phyloP scores from a whole-genome alignment of 805 yeast genomes.

The Nakazawaea ambrosiae region DNA sequence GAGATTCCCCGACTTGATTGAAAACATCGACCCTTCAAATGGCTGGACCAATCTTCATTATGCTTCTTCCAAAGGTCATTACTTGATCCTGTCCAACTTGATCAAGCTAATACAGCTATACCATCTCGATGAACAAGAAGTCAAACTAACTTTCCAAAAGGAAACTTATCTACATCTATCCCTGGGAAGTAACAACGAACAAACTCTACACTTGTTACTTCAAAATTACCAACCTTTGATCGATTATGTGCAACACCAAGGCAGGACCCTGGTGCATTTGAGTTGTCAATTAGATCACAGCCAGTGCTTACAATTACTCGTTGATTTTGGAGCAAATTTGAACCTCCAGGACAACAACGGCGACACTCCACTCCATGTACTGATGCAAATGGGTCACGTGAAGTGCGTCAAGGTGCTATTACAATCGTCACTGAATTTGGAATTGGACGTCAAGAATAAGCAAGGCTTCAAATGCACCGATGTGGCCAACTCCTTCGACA shows the following conservation, averaged over 20 bases:
- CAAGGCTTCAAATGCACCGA: conserved; percentile 65
- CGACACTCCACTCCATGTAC: conserved; percentile 79
- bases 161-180: conserved; percentile 71
- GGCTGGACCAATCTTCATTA: conserved; percentile 86
- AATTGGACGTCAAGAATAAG: conserved; percentile 40
- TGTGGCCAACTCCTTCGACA: conserved; percentile 46
- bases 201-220: conserved; percentile 65
- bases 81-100: conserved; percentile 37
- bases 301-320: conserved; percentile 45
- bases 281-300: conserved; percentile 55
- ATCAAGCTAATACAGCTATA: conserved; percentile 13
- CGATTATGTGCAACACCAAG: conserved; percentile 38
- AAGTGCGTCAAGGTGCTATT: conserved; percentile 46
- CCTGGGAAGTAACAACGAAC: conserved; percentile 55
- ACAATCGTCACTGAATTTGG: conserved; percentile 33
- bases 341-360: conserved; percentile 66
- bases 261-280: conserved; percentile 62
- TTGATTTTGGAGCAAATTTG: conserved; percentile 74
- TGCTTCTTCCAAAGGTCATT: conserved; percentile 69
- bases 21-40: conserved; percentile 57
- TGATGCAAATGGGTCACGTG: conserved; percentile 62
- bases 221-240: conserved; percentile 54
- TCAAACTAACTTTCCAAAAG: conserved; percentile 40
- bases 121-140: conserved; percentile 19
- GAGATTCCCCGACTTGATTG: conserved; percentile 62